A percentile compares a stretch with the other conserved stretches of the same genome.
These are phyloP conservation scores for Setaria italica DNA, from an alignment of 202 grass and related monocot genomes.

Conservation along the genomic window DNA sequence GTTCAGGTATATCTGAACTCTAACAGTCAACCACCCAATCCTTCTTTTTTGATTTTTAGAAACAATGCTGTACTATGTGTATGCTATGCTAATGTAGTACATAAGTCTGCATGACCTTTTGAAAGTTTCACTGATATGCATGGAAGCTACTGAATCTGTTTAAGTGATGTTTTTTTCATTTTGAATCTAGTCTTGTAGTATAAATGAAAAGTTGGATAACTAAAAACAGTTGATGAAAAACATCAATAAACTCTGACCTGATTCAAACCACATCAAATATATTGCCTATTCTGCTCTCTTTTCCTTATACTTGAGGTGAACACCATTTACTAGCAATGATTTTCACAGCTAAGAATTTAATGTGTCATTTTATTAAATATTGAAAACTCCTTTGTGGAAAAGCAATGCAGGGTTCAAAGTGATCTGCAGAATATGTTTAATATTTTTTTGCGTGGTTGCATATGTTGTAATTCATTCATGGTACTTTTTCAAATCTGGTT, in stretches of 20 bases:
- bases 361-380: constrained; percentile 13
- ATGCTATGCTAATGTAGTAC: background rate
- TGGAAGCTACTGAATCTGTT: background rate
- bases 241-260: constrained; percentile 20
- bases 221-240: constrained; percentile 24
- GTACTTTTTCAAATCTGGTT: constrained; percentile 30
- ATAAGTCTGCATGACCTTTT: constrained; percentile 26
- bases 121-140: constrained; percentile 9
- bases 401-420: background rate
- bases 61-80: background rate
- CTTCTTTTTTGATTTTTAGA: constrained; percentile 18
- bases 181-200: background rate
- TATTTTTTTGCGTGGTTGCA: background rate
- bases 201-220: constrained; percentile 6
- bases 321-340: constrained; percentile 6
- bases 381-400: background rate
- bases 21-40: constrained; percentile 32
- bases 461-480: constrained; percentile 22
- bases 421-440: constrained; percentile 25
- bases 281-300: constrained; percentile 21
- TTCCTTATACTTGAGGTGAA: constrained; percentile 16
- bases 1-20: constrained; percentile 64
- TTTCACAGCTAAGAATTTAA: constrained; percentile 25
- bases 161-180: background rate
- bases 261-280: constrained; percentile 11